A percentile compares a stretch with the other conserved stretches of the same genome.
Evolutionary conservation across 768 basidiomycete genomes (phyloP).

Genomic region (Suillus plorans): DNA sequence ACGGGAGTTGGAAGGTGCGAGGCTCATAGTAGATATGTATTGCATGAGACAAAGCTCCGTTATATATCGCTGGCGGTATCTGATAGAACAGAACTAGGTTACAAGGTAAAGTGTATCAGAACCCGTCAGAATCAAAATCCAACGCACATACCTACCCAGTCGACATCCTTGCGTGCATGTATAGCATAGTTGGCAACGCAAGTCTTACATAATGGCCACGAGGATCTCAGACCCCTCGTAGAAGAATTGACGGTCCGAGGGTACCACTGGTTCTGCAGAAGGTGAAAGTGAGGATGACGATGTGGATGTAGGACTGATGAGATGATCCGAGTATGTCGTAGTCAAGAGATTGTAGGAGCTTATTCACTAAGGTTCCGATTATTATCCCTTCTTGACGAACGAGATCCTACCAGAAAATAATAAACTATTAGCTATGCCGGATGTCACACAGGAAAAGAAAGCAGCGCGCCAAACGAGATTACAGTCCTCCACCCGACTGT

Average conservation of each 20-base stretch:
- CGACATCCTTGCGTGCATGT: slow-evolving; percentile 49
- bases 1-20: too few species aligned
- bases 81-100: background rate
- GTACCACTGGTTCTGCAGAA: background rate
- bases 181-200: slow-evolving; percentile 50
- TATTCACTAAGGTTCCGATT: too few species aligned
- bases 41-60: too few species aligned
- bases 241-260: slow-evolving; percentile 10
- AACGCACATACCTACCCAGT: slow-evolving; percentile 51
- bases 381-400: background rate
- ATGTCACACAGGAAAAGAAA: background rate
- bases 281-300: background rate
- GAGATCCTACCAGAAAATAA: background rate
- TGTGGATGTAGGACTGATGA: background rate
- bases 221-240: slow-evolving; percentile 73
- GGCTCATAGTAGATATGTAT: too few species aligned
- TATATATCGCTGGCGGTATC: too few species aligned
- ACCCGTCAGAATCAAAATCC: slow-evolving; percentile 6
- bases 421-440: background rate
- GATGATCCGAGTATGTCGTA: background rate
- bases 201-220: slow-evolving; percentile 51
- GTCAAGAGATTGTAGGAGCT: background rate
- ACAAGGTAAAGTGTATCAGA: background rate
- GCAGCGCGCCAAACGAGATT: background rate
- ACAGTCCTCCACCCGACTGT: too few species aligned